Percentiles rank a stretch among this genome's conserved stretches.
These are phyloP conservation scores for Rhizopus delemar DNA, from an alignment of 371 early-diverging fungal genomes.

Conservation along the genomic window DNA sequence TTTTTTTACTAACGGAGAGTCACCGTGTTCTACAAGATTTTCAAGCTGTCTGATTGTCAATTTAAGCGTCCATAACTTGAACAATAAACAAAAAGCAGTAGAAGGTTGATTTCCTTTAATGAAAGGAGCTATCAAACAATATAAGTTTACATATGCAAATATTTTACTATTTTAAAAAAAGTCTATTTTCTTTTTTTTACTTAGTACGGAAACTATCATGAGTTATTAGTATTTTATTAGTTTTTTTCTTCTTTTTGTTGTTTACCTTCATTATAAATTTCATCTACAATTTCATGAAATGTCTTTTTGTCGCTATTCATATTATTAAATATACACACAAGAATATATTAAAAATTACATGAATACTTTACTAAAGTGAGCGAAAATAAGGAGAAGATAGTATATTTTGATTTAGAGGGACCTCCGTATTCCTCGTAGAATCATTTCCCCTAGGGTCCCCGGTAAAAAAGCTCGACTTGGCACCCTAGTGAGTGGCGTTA, in stretches of 20 bases:
- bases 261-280: constrained; percentile 76
- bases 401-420: constrained; percentile 73
- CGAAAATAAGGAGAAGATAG: constrained; percentile 71
- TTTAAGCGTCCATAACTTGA: constrained; percentile 82
- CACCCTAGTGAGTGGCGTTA: too few relatives aligned
- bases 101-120: constrained; percentile 80
- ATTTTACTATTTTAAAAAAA: not conserved
- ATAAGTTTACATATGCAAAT: too few relatives aligned
- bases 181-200: constrained; percentile 1
- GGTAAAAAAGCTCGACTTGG: too few relatives aligned
- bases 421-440: constrained; percentile 83
- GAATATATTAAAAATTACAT: too few relatives aligned
- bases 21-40: constrained; percentile 73
- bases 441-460: constrained; percentile 61
- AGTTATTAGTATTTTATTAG: constrained; percentile 4
- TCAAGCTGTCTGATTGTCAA: constrained; percentile 79
- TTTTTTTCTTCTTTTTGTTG: not conserved
- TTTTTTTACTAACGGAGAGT: constrained; percentile 69
- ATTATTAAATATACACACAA: not conserved
- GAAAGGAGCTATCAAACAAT: constrained; percentile 68
- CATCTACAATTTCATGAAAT: constrained; percentile 83
- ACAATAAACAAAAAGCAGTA: constrained; percentile 84
- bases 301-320: constrained; percentile 66
- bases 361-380: constrained; percentile 60
- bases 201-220: not conserved